Percentiles rank a stretch among this genome's conserved stretches.
Evolutionary conservation across 768 basidiomycete genomes (phyloP).

Genomic region (Termitomyces sp.): DNA sequence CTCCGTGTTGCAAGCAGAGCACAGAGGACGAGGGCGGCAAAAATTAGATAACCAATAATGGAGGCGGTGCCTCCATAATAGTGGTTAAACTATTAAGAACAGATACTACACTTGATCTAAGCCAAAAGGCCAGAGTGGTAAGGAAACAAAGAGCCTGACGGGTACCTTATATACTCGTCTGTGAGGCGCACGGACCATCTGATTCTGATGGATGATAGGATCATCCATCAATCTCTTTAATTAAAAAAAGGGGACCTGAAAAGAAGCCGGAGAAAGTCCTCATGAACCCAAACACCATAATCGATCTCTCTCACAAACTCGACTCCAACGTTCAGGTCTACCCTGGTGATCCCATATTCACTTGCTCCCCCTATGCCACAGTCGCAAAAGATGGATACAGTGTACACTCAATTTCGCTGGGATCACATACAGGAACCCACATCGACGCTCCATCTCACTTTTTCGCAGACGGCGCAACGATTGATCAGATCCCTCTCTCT

Average conservation of each 20-base stretch:
- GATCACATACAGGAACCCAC: slow-evolving; percentile 76
- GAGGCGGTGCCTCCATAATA: slow-evolving; percentile 51
- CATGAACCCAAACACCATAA: slow-evolving; percentile 18
- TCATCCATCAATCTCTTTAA: neutral
- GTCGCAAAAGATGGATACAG: slow-evolving; percentile 42
- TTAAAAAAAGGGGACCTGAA: neutral
- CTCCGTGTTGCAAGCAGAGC: slow-evolving; percentile 57
- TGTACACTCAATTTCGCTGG: slow-evolving; percentile 46
- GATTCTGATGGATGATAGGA: neutral
- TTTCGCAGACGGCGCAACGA: slow-evolving; percentile 45
- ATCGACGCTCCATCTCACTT: slow-evolving; percentile 78
- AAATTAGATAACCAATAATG: slow-evolving; percentile 54
- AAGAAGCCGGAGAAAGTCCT: neutral
- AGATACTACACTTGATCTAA: slow-evolving; percentile 98
- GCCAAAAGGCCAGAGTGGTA: slow-evolving; percentile 93
- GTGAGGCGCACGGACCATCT: slow-evolving; percentile 13
- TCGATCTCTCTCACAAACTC: slow-evolving; percentile 54
- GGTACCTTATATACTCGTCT: slow-evolving; percentile 1
- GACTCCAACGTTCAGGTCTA: slow-evolving; percentile 40
- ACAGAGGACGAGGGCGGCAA: slow-evolving; percentile 41
- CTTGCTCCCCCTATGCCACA: slow-evolving; percentile 28
- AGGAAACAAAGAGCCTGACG: slow-evolving; percentile 22
- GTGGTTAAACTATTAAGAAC: slow-evolving; percentile 83
- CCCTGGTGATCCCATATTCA: slow-evolving; percentile 49
- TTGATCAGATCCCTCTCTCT: slow-evolving; percentile 52